These are phyloP conservation scores for Apophysomyces ossiformis DNA, from an alignment of 371 early-diverging fungal species.

Conservation along the genomic window DNA sequence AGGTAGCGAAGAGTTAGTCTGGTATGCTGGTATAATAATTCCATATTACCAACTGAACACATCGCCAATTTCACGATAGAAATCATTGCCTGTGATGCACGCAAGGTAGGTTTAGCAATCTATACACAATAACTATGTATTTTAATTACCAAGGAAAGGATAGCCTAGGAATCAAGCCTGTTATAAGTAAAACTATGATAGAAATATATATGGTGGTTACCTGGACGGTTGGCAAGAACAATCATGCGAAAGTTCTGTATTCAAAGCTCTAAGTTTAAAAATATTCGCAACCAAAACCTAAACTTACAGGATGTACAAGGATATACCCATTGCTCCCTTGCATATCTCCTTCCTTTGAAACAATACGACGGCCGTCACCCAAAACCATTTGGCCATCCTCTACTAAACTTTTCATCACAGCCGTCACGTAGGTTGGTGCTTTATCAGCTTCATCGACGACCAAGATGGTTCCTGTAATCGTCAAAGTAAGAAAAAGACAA, in stretches of 20 bases:
- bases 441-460: conserved; percentile 92
- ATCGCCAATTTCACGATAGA: conserved; percentile 84
- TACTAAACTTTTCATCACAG: conserved; percentile 77
- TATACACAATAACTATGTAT: not conserved
- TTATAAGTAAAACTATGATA: not conserved
- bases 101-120: not conserved
- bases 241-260: conserved; percentile 76
- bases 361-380: conserved; percentile 81
- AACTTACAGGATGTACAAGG: conserved; percentile 59
- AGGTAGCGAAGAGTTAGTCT: too few species aligned
- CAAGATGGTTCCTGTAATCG: conserved; percentile 62
- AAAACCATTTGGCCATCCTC: conserved; percentile 90
- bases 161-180: conserved; percentile 24
- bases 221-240: conserved; percentile 88
- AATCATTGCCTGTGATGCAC: conserved; percentile 81
- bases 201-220: conserved; percentile 19
- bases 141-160: conserved; percentile 38
- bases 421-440: conserved; percentile 85
- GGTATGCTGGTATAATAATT: not conserved
- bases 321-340: conserved; percentile 51
- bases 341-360: conserved; percentile 54
- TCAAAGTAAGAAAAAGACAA: not conserved
- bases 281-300: not conserved
- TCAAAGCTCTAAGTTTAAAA: not conserved
- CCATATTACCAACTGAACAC: conserved; percentile 62